Base-by-base conservation (phyloP, 768 basidiomycete genomes). In the Favolaschia claudopus region DNA sequence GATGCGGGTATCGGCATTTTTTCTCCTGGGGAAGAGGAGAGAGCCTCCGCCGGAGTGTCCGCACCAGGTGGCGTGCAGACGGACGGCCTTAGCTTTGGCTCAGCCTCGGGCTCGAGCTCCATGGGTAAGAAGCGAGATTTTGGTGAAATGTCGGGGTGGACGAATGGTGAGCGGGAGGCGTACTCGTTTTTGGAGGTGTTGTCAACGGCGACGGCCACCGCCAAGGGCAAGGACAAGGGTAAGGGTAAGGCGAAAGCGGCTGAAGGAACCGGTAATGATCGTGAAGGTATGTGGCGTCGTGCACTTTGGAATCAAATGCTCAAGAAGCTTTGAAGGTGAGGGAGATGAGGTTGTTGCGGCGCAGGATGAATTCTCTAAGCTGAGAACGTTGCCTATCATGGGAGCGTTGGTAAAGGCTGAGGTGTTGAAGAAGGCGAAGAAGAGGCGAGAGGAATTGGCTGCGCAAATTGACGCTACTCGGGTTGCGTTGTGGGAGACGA, bases 401-500 rank as follows among this genome's bases (percentile, higher is more conserved):
- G 62, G 66, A 29, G 43, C 31, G n/a, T 49, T 67, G 51, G 71
- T 73, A 44, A 82, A 77, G 60, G 77, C 74, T 24, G 81, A 79
- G 12, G 73, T 88, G 20, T 58, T 92, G 29, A 74, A 70, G 39
- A 79, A 80, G 14, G 89, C 89, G 14, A 77, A 74, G 51, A 83
- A 84, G 64, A 79, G 83, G 66, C 82, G 84, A 57, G 72, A 73
- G 52, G 77, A 83, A 63, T 63, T 93, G 33, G 73, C 74, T 53
- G 73, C 72, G 10, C 86, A 89, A 72, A 73, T 92, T 40, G 80
- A 86, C 45, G 76, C 74, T 50, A 83, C 86, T 22, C 88, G 88
- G 67, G 77, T 84, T 27, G 85, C 88, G 66, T 71, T 92, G 55
- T 92, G 91, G 91, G 89, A 91, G 74, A 77, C 77, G 42, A 79